These are phyloP conservation scores for Lactarius tabidus DNA, from an alignment of 768 basidiomycete genomes.

Conservation along the genomic window DNA sequence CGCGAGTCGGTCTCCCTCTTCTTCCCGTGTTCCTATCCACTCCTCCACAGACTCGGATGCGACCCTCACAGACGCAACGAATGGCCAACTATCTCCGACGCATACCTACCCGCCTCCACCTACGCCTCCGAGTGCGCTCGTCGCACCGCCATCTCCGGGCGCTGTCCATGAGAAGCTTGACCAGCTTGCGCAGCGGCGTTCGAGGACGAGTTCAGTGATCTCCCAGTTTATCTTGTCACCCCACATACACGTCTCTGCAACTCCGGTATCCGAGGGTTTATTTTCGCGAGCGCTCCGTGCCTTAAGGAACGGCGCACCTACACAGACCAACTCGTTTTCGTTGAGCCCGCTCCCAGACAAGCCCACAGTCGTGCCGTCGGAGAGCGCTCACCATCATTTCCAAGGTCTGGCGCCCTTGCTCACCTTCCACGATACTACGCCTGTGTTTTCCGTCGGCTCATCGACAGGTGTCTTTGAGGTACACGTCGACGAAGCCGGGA, in stretches of 20 bases:
- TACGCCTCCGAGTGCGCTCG: conserved; percentile 29
- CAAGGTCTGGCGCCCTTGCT: conserved; percentile 46
- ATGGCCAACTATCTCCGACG: conserved; percentile 23
- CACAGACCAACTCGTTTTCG: conserved; percentile 23
- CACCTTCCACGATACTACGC: conserved; percentile 69
- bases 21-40: conserved; percentile 14
- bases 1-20: conserved; percentile 1
- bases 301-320: conserved; percentile 21
- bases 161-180: conserved; percentile 33
- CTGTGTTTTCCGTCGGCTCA: conserved; percentile 54
- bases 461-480: conserved; percentile 62
- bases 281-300: conserved; percentile 32
- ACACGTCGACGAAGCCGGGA: conserved; percentile 49
- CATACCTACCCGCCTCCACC: conserved; percentile 39
- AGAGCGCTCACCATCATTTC: not conserved
- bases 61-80: conserved; percentile 30
- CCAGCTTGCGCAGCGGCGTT: conserved; percentile 23
- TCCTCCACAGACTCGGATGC: conserved; percentile 31
- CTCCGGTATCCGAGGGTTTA: conserved; percentile 26
- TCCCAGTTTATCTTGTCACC: conserved; percentile 36
- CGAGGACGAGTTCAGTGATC: conserved; percentile 15
- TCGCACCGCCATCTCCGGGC: conserved; percentile 31
- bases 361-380: not conserved
- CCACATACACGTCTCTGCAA: conserved; percentile 28
- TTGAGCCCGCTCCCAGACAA: conserved; percentile 21